A percentile compares a stretch with the other conserved stretches of the same genome.
Evolutionary conservation across 129 eudicot genomes (phyloP).

Genomic region (Cynara cardunculus): DNA sequence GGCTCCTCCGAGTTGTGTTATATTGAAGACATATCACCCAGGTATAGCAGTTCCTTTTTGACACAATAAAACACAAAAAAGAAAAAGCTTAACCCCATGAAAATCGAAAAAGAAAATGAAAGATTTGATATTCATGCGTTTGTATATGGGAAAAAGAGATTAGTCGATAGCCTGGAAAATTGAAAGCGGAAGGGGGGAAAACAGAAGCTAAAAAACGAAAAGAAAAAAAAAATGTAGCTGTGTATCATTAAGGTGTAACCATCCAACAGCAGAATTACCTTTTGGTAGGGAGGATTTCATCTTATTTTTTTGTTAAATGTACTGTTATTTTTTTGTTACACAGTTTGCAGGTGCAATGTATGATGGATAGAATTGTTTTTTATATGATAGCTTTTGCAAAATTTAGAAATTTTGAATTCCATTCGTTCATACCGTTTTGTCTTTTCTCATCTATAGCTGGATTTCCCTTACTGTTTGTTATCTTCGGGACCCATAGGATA

Average conservation of each 20-base stretch:
- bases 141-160: slow-evolving; percentile 53
- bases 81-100: slow-evolving; percentile 17
- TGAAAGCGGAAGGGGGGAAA: background rate
- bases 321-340: slow-evolving; percentile 24
- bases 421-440: background rate
- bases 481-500: background rate
- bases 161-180: slow-evolving; percentile 32
- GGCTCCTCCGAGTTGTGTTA: slow-evolving; percentile 76
- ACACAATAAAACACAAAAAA: slow-evolving; percentile 35
- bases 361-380: slow-evolving; percentile 34
- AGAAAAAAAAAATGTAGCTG: slow-evolving; percentile 19
- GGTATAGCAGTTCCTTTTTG: slow-evolving; percentile 59
- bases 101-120: slow-evolving; percentile 11
- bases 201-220: slow-evolving; percentile 5
- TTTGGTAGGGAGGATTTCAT: slow-evolving; percentile 32
- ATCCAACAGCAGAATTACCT: slow-evolving; percentile 23
- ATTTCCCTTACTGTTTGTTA: no score
- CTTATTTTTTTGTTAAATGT: slow-evolving; percentile 24
- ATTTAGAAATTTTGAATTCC: slow-evolving; percentile 2
- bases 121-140: slow-evolving; percentile 32
- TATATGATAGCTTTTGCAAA: slow-evolving; percentile 21
- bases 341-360: slow-evolving; percentile 35
- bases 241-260: slow-evolving; percentile 44
- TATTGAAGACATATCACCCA: slow-evolving; percentile 41
- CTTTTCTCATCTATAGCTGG: background rate